Evolutionary conservation across 192 early-diverging fungal genomes (phyloP).

Genomic region (Spizellomyces sp.): DNA sequence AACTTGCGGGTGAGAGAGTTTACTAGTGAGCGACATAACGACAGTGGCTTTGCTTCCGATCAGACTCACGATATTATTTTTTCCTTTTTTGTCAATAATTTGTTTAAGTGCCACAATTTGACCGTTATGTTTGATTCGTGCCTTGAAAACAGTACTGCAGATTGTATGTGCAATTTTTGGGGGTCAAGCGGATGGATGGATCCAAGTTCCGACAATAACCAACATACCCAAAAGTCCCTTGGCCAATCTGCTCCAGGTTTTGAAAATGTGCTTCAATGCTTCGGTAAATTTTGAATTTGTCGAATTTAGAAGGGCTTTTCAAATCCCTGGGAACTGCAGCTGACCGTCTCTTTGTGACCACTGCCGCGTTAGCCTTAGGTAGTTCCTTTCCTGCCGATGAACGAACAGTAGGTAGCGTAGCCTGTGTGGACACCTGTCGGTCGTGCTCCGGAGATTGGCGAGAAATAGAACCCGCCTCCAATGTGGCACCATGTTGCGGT

Average conservation of each 20-base stretch:
- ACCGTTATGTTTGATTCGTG: constrained; percentile 65
- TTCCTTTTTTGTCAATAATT: constrained; percentile 85
- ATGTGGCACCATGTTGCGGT: not conserved
- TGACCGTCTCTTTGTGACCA: not conserved
- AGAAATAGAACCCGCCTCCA: not conserved
- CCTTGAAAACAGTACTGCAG: constrained; percentile 86
- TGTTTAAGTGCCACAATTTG: constrained; percentile 86
- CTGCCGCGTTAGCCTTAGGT: not conserved
- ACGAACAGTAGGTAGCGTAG: not conserved
- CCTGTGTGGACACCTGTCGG: not conserved
- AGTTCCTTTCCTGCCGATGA: not conserved
- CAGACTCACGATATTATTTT: constrained; percentile 70
- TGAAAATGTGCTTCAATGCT: constrained; percentile 68
- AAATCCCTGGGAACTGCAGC: not conserved
- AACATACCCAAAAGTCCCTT: constrained; percentile 91
- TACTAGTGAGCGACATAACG: not conserved
- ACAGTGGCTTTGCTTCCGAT: not conserved
- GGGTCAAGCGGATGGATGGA: constrained; percentile 2
- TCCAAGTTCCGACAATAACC: too few relatives aligned
- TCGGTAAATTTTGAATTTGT: constrained; percentile 21
- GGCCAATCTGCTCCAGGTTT: constrained; percentile 80
- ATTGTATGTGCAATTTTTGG: not conserved
- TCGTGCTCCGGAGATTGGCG: not conserved
- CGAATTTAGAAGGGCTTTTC: not conserved
- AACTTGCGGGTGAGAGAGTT: not conserved